phyloP scores from a whole-genome alignment of 352 stramenopile species.

The Phytophthora cajani region DNA sequence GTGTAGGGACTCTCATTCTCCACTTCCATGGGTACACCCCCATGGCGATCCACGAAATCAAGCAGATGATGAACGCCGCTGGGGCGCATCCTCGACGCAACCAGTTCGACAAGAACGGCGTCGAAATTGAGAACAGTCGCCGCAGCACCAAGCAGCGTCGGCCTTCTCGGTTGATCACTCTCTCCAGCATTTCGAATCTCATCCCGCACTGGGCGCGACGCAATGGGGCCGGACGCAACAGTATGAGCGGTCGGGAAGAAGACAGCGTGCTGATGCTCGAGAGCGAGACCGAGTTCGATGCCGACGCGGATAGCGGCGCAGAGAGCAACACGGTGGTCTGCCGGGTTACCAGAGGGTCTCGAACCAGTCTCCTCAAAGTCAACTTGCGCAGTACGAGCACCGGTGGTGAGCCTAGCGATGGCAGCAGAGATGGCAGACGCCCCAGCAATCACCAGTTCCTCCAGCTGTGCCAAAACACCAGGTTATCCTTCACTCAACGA shows the following conservation, averaged over 20 bases:
- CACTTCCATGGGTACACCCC: slow-evolving; percentile 73
- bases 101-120: slow-evolving; percentile 26
- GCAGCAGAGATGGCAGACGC: neutral
- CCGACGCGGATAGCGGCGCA: slow-evolving; percentile 4
- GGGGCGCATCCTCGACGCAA: slow-evolving; percentile 42
- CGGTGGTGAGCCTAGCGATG: slow-evolving; percentile 9
- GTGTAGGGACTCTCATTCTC: slow-evolving; percentile 47
- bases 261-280: slow-evolving; percentile 39
- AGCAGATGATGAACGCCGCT: slow-evolving; percentile 59
- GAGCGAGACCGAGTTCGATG: slow-evolving; percentile 23
- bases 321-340: slow-evolving; percentile 44
- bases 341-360: slow-evolving; percentile 28
- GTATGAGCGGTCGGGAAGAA: slow-evolving; percentile 52
- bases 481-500: slow-evolving; percentile 24
- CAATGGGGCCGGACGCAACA: slow-evolving; percentile 42
- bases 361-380: slow-evolving; percentile 45
- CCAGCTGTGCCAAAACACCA: slow-evolving; percentile 28
- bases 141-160: slow-evolving; percentile 15
- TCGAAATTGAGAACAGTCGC: slow-evolving; percentile 27
- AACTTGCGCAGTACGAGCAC: slow-evolving; percentile 32
- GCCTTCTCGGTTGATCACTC: slow-evolving; percentile 41
- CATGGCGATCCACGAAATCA: slow-evolving; percentile 50
- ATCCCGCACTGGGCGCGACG: slow-evolving; percentile 42
- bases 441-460: slow-evolving; percentile 19
- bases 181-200: slow-evolving; percentile 42